Percentiles rank a stretch among this genome's conserved stretches.
phyloP scores from a whole-genome alignment of 148 eudicot species.

The Gaultheria prostrata region DNA sequence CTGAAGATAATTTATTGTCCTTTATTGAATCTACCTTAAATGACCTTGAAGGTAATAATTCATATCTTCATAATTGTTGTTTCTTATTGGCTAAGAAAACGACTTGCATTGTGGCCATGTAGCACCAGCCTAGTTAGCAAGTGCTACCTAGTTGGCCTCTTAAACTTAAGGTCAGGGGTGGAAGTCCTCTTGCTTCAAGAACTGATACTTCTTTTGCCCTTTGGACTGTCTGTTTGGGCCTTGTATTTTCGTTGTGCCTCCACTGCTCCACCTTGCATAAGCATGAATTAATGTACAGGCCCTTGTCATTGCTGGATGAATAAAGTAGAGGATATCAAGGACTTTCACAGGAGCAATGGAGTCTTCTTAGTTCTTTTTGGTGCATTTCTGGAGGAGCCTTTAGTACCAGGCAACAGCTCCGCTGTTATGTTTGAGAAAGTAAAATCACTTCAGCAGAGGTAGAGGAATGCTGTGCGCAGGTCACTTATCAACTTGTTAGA shows the following conservation, averaged over 20 bases:
- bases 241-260: background rate
- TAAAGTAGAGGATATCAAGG: slow-evolving; percentile 33
- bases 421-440: slow-evolving; percentile 49
- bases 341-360: slow-evolving; percentile 36
- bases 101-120: background rate
- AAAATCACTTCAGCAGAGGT: slow-evolving; percentile 89
- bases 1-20: slow-evolving; percentile 45
- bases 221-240: background rate
- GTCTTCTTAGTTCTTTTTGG: slow-evolving; percentile 57
- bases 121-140: background rate
- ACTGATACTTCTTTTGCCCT: background rate
- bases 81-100: background rate
- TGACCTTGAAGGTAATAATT: slow-evolving; percentile 56
- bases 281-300: slow-evolving; percentile 43
- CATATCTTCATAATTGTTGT: background rate
- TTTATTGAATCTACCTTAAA: slow-evolving; percentile 51
- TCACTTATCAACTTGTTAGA: slow-evolving; percentile 18
- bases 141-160: background rate
- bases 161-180: background rate
- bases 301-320: slow-evolving; percentile 76
- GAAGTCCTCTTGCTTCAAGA: background rate
- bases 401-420: slow-evolving; percentile 25
- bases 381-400: slow-evolving; percentile 42
- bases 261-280: slow-evolving; percentile 9
- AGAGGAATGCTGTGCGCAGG: slow-evolving; percentile 22